These are phyloP conservation scores for Rhodotorula toruloides DNA, from an alignment of 768 basidiomycete species.

Conservation along the genomic window DNA sequence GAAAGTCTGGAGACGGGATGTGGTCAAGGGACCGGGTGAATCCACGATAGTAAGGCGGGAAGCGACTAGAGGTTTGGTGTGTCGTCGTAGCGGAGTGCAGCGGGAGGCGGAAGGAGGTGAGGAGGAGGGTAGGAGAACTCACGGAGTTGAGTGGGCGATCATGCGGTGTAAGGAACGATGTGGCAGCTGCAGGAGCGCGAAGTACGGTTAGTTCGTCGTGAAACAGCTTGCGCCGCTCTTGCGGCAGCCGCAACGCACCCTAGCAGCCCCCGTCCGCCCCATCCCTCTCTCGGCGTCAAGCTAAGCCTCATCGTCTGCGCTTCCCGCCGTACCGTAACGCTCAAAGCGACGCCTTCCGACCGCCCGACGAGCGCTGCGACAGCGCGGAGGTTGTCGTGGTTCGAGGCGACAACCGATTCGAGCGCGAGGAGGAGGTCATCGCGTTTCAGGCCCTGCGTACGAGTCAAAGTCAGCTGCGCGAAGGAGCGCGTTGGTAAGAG, in stretches of 20 bases:
- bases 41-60: conserved; percentile 23
- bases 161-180: conserved; percentile 22
- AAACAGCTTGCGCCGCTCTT: neutral
- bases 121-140: neutral
- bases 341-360: conserved; percentile 63
- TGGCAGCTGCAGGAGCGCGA: conserved; percentile 15
- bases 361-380: conserved; percentile 67
- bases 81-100: conserved; percentile 12
- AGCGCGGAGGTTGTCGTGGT: conserved; percentile 57
- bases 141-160: neutral
- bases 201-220: neutral
- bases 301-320: neutral
- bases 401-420: conserved; percentile 56
- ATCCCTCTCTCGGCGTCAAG: conserved; percentile 25
- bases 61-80: conserved; percentile 2
- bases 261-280: conserved; percentile 33
- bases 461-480: conserved; percentile 17
- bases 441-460: conserved; percentile 59
- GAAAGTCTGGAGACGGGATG: neutral
- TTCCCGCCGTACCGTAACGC: neutral
- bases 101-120: neutral
- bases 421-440: conserved; percentile 72
- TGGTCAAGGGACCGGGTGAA: neutral
- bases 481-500: neutral
- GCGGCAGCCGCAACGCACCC: conserved; percentile 11